Base-by-base conservation (phyloP, 768 basidiomycete genomes). In the Gautieria morchelliformis region DNA sequence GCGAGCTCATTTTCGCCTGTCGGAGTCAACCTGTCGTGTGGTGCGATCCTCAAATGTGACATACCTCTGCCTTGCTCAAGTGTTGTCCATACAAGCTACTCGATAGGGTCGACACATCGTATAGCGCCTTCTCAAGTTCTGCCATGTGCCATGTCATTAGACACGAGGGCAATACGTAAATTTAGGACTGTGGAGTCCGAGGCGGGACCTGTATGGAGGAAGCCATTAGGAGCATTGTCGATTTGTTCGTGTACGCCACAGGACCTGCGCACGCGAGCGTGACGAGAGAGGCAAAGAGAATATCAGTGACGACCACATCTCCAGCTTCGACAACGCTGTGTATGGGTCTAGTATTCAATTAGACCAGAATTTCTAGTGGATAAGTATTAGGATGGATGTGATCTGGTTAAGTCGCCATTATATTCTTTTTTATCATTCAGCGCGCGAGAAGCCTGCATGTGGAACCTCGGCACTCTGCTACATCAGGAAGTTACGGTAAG, bases 81-180 rank as follows among this genome's bases (percentile, higher is more conserved):
- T 69, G 66, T 52, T 71, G 61, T n/a, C 70, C 64, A 57, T 70
- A 73, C 6, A 61, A 48, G 8, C 65, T 60, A 60, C 66, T 74
- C 30, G 62, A 61, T 3, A 74, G 73, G 1, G 69, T 70, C 59
- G 70, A 72, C 59, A 74, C 71, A 41, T 66, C 70, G 58, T 66
- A 62, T 22, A 74, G 66, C 4, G 63, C 66, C 49, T 69, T 63
- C 59, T 73, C 68, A 9, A 75, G 70, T 11, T 72, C 73, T 14
- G 56, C 58, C 27, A n/a, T n/a, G n/a, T n/a, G n/a, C n/a, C n/a
- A 70, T 68, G 59, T 75, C 63, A 50, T 60, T 67, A 50, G 69
- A 69, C 30, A 63, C 65, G 50, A 75, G 67, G 4, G 67, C 73
- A 51, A 75, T 58, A 40, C 71, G 69, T 40, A 75, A 62, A 55